Conservation (phyloP, 495 filamentous ascomycete species). For the Corynascus novoguineensis region DNA sequence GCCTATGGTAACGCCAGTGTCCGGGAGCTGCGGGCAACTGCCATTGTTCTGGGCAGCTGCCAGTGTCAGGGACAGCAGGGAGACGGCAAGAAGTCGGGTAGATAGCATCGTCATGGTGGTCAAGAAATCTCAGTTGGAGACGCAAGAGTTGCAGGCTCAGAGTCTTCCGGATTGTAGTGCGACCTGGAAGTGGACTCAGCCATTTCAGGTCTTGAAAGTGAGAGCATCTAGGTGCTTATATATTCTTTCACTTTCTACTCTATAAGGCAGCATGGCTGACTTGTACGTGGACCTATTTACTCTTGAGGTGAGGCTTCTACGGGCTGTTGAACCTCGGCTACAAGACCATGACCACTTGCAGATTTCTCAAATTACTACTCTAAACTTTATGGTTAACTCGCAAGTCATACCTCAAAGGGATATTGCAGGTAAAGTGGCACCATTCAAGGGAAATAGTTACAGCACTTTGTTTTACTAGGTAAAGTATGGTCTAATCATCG, state of each 20-base stretch:
- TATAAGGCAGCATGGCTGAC: too few species aligned
- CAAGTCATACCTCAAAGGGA: background rate
- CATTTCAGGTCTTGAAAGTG: too few species aligned
- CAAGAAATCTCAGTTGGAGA: background rate
- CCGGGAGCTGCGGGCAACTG: background rate
- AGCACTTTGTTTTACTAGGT: background rate
- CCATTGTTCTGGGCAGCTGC: background rate
- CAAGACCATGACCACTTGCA: background rate
- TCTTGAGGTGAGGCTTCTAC: background rate
- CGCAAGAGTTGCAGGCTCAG: too few species aligned
- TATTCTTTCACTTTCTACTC: too few species aligned
- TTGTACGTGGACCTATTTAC: too few species aligned
- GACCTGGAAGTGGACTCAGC: too few species aligned
- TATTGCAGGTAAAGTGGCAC: too few species aligned
- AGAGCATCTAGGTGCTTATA: too few species aligned
- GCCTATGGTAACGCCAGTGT: background rate
- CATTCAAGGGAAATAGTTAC: background rate
- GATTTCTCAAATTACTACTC: background rate
- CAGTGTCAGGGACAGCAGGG: background rate
- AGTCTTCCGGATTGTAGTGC: background rate
- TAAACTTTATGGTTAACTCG: background rate
- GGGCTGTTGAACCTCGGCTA: constrained; percentile 5
- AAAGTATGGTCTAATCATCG: background rate
- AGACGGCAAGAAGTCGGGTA: background rate
- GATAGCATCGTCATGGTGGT: background rate